Conservation (phyloP, 1,284 basidiomycete species). For the Fomitiporia mediterranea region DNA sequence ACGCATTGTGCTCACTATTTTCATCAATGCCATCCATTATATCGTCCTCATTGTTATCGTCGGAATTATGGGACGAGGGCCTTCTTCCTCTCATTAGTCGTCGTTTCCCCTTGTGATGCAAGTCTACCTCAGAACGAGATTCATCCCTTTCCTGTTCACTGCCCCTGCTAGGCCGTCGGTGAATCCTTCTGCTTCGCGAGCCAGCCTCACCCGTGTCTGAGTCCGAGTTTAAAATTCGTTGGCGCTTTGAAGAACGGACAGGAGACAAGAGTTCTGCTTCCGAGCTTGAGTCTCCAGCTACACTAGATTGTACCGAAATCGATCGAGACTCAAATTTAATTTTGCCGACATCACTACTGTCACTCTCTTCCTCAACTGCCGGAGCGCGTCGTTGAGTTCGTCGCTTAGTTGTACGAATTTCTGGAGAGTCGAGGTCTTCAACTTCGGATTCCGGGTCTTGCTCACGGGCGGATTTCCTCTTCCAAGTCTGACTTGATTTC, state of each 20-base stretch:
- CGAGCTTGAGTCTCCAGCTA: constrained; percentile 1
- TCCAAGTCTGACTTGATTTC: not conserved
- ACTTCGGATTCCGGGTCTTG: not conserved
- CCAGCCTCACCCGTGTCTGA: constrained; percentile 10
- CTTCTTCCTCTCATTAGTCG: constrained; percentile 42
- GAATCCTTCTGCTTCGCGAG: not conserved
- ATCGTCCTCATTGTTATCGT: constrained; percentile 44
- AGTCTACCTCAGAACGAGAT: constrained; percentile 16
- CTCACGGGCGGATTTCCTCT: not conserved
- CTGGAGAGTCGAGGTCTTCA: not conserved
- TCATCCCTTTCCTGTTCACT: not conserved
- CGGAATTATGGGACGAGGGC: too few species aligned
- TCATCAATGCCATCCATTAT: constrained; percentile 56
- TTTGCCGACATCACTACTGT: constrained; percentile 18
- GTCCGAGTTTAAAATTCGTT: constrained; percentile 15
- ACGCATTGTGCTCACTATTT: constrained; percentile 41
- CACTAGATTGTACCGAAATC: constrained; percentile 5
- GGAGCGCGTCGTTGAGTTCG: not conserved
- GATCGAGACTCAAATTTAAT: constrained; percentile 17
- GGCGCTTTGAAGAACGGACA: constrained; percentile 4
- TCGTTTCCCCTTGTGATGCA: constrained; percentile 1
- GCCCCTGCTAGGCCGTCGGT: not conserved
- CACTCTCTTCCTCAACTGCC: constrained; percentile 7
- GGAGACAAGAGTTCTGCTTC: constrained; percentile 4
- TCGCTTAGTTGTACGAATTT: not conserved